A percentile compares a stretch with the other conserved stretches of the same genome.
phyloP scores from a whole-genome alignment of 2,329 filamentous ascomycete species.

The Paecilomyces sp. region DNA sequence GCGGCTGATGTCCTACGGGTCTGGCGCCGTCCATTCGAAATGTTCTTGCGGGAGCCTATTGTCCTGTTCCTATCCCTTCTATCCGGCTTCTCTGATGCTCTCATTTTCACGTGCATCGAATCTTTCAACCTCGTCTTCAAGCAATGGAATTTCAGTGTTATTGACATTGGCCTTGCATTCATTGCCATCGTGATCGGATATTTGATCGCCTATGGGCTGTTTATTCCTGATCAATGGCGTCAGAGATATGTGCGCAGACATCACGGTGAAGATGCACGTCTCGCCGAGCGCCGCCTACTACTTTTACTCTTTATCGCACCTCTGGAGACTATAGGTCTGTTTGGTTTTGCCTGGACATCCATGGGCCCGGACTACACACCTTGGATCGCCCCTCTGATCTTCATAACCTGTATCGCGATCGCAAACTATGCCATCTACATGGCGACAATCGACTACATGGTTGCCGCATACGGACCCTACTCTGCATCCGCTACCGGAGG shows the following conservation, averaged over 20 bases:
- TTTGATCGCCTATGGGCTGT: conserved; percentile 51
- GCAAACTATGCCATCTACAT: conserved; percentile 60
- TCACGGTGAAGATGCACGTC: conserved; percentile 28
- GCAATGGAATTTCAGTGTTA: conserved; percentile 51
- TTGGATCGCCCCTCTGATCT: conserved; percentile 58
- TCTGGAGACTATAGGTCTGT: conserved; percentile 50
- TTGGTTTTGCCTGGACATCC: conserved; percentile 57
- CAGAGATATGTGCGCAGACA: conserved; percentile 26
- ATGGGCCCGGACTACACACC: conserved; percentile 46
- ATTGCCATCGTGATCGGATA: conserved; percentile 53
- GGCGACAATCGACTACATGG: conserved; percentile 62
- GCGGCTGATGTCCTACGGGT: conserved; percentile 30
- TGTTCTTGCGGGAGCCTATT: conserved; percentile 61
- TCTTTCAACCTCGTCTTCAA: conserved; percentile 54
- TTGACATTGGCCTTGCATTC: conserved; percentile 46
- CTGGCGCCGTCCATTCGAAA: conserved; percentile 55
- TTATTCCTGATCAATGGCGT: conserved; percentile 44
- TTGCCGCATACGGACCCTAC: conserved; percentile 60
- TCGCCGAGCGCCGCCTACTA: conserved; percentile 48
- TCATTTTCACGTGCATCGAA: conserved; percentile 62
- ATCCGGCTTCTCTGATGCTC: conserved; percentile 56
- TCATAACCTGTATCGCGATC: conserved; percentile 53
- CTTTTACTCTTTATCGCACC: conserved; percentile 55
- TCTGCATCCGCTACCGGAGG: conserved; percentile 61
- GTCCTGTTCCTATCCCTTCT: conserved; percentile 55